Conservation (phyloP, 129 eudicot genomes). For the Flaveria sonorensis region DNA sequence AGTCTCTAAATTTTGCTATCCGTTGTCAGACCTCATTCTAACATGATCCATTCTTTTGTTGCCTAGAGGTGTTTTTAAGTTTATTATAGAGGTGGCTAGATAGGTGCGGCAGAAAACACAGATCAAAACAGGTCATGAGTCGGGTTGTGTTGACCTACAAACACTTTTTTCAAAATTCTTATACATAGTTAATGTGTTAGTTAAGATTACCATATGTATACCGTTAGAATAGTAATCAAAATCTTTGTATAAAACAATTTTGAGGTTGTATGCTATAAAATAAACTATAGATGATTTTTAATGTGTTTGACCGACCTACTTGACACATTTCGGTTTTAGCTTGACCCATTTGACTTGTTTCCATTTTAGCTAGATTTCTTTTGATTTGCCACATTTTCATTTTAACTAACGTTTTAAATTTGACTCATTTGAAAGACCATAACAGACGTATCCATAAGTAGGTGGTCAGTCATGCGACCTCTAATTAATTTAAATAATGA, state of each 20-base stretch:
- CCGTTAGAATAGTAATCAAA: neutral
- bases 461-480: neutral
- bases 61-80: neutral
- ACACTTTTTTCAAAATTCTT: neutral
- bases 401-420: neutral
- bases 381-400: neutral
- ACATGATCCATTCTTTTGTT: slow-evolving; percentile 1
- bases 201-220: neutral
- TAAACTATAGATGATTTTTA: neutral
- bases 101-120: neutral
- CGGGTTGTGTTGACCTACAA: neutral
- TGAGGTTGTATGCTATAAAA: neutral
- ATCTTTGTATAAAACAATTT: neutral
- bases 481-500: neutral
- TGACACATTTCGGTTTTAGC: neutral
- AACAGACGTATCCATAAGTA: neutral
- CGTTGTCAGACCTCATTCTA: neutral
- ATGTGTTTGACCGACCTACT: neutral
- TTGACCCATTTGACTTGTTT: neutral
- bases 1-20: slow-evolving; percentile 2
- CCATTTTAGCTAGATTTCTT: neutral
- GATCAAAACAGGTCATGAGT: neutral
- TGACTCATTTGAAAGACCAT: neutral
- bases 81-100: neutral
- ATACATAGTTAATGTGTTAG: neutral